These are phyloP conservation scores for Neurospora sp. DNA, from an alignment of 495 filamentous ascomycete genomes.

Conservation along the genomic window DNA sequence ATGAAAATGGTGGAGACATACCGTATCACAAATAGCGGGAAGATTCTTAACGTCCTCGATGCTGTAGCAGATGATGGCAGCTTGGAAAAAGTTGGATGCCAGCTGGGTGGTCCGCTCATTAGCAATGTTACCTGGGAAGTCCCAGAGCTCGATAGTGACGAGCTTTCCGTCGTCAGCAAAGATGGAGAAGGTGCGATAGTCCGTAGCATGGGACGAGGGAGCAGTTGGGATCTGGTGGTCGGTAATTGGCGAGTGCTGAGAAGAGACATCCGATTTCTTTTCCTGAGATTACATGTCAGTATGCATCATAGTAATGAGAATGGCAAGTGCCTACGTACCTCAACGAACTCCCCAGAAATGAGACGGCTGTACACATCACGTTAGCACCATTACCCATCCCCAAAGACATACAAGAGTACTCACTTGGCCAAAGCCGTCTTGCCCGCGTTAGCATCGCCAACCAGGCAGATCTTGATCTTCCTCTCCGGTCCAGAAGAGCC, in stretches of 20 bases:
- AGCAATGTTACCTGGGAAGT: constrained; percentile 14
- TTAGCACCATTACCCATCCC: not conserved
- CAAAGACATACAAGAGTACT: not conserved
- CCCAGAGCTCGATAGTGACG: constrained; percentile 21
- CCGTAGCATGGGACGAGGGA: constrained; percentile 7
- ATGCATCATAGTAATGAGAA: not conserved
- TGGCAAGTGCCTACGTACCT: not conserved
- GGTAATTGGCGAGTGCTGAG: not conserved
- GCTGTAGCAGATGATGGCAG: constrained; percentile 21
- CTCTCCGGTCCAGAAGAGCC: not conserved
- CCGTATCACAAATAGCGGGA: not conserved
- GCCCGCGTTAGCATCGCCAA: constrained; percentile 13
- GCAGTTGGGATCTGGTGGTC: not conserved
- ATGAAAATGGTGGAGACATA: not conserved
- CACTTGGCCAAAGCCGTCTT: constrained; percentile 15
- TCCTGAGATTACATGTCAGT: not conserved
- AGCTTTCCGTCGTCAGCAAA: not conserved
- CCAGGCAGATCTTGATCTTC: constrained; percentile 14
- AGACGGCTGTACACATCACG: not conserved
- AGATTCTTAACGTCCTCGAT: constrained; percentile 14
- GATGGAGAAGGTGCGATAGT: constrained; percentile 7
- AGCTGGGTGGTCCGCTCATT: not conserved
- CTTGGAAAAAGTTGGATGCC: constrained; percentile 17
- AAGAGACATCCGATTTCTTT: not conserved
- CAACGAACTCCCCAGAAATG: not conserved